Conservation (phyloP, 2,329 filamentous ascomycete species). For the Scleromitrula shiraiana region DNA sequence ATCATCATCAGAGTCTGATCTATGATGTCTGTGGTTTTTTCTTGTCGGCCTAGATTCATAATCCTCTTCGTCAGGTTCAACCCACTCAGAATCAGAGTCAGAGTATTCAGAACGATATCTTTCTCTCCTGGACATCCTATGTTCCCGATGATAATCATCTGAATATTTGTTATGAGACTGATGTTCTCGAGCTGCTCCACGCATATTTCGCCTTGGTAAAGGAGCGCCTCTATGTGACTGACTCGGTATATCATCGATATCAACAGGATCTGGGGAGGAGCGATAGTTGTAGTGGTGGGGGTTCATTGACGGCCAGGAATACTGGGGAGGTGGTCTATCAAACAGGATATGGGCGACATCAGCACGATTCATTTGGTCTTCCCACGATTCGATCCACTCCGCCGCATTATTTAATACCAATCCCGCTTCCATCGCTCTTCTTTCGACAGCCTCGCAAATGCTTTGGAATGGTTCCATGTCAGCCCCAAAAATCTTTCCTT, state of each 20-base stretch:
- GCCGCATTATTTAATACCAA: background rate
- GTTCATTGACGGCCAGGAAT: background rate
- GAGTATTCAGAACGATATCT: too few species aligned
- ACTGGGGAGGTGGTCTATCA: background rate
- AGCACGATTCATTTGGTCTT: background rate
- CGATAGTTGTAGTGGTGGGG: background rate
- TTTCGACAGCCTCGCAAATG: background rate
- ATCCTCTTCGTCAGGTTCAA: too few species aligned
- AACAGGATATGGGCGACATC: background rate
- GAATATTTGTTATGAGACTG: too few species aligned
- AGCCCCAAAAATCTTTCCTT: constrained; percentile 2
- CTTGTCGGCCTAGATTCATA: background rate
- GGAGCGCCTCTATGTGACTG: too few species aligned
- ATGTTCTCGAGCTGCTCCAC: too few species aligned
- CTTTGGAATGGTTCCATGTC: background rate
- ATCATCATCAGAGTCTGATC: background rate
- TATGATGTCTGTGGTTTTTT: background rate
- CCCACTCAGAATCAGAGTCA: too few species aligned
- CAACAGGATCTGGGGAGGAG: background rate
- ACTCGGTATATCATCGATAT: background rate
- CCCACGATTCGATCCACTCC: constrained; percentile 1
- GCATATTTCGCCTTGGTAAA: too few species aligned
- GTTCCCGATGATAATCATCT: too few species aligned
- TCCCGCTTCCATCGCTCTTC: background rate
- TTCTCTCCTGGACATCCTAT: too few species aligned